Base-by-base conservation (phyloP, 228 moss, liverwort and hornwort species). In the Sphagnum fallax region DNA sequence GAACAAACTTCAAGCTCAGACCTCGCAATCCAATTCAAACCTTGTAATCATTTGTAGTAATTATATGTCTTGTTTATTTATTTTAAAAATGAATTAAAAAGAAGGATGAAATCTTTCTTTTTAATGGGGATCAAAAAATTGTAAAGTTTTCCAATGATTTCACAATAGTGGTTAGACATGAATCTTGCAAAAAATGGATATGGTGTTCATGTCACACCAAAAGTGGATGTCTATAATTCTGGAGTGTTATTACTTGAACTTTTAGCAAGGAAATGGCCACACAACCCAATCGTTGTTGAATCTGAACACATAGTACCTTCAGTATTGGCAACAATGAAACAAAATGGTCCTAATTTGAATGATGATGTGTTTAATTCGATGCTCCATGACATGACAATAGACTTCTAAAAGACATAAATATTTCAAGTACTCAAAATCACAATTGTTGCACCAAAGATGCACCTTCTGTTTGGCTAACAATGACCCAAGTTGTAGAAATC, bases 231-330 rank as follows among this genome's bases (percentile, higher is more conserved):
- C 53, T 84, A 80, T 15, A 50, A 74, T 12, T 84, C 60, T 66
- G 84, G 80, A 51, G 77, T 84, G 13, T 74, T 84, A 12, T 69
- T 80, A 8, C 69, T 83, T 32, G 83, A 83, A 63, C 76, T 83
- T 66, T 67, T 82, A 53, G 69, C 82, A 0, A 75, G 78, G 51
- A 82, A 72, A 64, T 8, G 18, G 50, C 65, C 77, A 5, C 57
- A 69, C 1, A 72, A 82, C 49, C 65, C 66, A 51, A 47, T 62
- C 2, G 75, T 82, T 53, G 68, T 62, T 0, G 70, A 66, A 49
- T 77, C 66, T 52, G 72, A 67, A 18, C 69, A 69, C 49, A 65
- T 82, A 18, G 72, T 70, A 49, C 62, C 32, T 48, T 82, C 77
- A 75, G 78, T 78, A 51, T 49, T 13, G 65, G 5, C 10, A 49